A percentile compares a stretch with the other conserved stretches of the same genome.
These are phyloP conservation scores for Chlamydomonas eustigma DNA, from an alignment of 139 green algal genomes.

Conservation along the genomic window DNA sequence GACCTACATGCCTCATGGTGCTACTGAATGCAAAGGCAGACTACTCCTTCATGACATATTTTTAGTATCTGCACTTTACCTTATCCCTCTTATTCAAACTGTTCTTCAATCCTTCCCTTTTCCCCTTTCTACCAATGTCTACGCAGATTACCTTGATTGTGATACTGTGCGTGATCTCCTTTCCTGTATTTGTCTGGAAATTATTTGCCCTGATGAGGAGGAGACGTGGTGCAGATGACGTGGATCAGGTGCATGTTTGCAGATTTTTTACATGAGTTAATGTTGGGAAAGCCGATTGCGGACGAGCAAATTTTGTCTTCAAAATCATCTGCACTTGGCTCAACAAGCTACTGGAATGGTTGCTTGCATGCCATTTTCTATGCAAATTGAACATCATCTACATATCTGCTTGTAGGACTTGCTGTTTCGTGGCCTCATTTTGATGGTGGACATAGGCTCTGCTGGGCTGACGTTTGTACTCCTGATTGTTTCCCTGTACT, in stretches of 20 bases:
- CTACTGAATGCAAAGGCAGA: too few species aligned
- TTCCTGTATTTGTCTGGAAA: constrained; percentile 35
- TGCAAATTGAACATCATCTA: too few species aligned
- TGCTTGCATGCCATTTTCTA: too few species aligned
- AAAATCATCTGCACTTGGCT: too few species aligned
- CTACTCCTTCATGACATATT: too few species aligned
- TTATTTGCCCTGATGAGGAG: constrained; percentile 24
- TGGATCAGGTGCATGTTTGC: constrained; percentile 26
- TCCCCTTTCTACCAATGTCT: neutral
- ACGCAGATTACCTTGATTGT: constrained; percentile 50
- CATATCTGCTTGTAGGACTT: constrained; percentile 29
- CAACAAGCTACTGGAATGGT: too few species aligned
- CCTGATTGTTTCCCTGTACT: constrained; percentile 49
- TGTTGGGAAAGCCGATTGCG: too few species aligned
- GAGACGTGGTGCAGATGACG: constrained; percentile 13
- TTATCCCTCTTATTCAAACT: neutral
- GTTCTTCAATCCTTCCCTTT: neutral
- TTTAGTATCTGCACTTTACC: neutral
- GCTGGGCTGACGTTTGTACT: constrained; percentile 38
- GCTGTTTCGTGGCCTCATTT: constrained; percentile 22
- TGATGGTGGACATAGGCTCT: constrained; percentile 27
- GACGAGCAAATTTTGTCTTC: too few species aligned
- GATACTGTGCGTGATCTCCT: constrained; percentile 33
- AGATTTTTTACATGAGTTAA: too few species aligned
- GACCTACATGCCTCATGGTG: too few species aligned